phyloP scores from a whole-genome alignment of 2,329 filamentous ascomycete genomes.

The Venturia aucupariae region DNA sequence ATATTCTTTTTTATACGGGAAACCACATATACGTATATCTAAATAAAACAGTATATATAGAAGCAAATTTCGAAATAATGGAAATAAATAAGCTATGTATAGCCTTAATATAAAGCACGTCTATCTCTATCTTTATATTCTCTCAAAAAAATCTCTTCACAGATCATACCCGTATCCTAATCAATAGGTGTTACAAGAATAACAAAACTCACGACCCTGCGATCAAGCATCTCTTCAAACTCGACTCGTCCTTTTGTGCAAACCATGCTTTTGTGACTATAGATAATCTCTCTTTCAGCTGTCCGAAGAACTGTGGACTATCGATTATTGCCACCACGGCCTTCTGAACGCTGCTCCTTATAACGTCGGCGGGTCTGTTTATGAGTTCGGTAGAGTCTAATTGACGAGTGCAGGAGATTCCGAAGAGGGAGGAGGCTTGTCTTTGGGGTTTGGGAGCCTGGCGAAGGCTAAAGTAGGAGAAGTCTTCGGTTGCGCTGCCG shows the following conservation, averaged over 20 bases:
- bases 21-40: background rate
- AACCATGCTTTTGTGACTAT: conserved; percentile 96
- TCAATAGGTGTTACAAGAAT: background rate
- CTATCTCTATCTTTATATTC: conserved; percentile 1
- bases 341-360: conserved; percentile 95
- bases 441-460: conserved; percentile 36
- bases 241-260: conserved; percentile 60
- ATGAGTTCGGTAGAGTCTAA: conserved; percentile 71
- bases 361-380: conserved; percentile 77
- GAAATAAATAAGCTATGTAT: background rate
- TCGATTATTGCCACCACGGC: conserved; percentile 93
- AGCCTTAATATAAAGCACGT: background rate
- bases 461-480: conserved; percentile 93
- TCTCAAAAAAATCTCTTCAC: background rate
- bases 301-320: conserved; percentile 80
- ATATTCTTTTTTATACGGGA: background rate
- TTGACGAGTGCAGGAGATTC: conserved; percentile 90
- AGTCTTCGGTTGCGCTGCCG: conserved; percentile 64
- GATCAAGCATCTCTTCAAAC: background rate
- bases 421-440: conserved; percentile 77
- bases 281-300: conserved; percentile 79
- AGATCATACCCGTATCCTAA: background rate
- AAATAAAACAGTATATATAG: background rate
- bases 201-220: background rate
- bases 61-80: background rate